phyloP scores from a whole-genome alignment of 805 yeast species.

The Ogataea siamensis region DNA sequence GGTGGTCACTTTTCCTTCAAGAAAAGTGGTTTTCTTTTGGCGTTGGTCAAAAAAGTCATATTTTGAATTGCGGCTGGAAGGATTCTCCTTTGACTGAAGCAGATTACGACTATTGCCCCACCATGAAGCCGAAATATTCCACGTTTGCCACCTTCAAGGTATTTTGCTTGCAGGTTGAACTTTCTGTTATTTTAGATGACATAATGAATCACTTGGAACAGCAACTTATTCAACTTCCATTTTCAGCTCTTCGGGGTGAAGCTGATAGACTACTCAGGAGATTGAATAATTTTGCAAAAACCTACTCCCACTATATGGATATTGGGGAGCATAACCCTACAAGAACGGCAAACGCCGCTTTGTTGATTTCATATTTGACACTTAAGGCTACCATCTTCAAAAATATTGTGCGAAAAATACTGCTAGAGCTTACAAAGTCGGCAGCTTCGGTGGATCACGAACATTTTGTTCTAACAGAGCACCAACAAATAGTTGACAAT shows the following conservation, averaged over 20 bases:
- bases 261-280: no score
- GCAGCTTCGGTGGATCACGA: neutral
- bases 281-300: no score
- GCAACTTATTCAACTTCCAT: no score
- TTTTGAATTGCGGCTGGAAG: conserved; percentile 16
- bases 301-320: no score
- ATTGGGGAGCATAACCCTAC: no score
- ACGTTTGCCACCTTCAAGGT: no score
- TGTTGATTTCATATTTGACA: neutral
- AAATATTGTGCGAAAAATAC: neutral
- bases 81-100: conserved; percentile 12
- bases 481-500: neutral
- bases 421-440: neutral
- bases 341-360: neutral
- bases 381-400: neutral
- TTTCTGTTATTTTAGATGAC: no score
- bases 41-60: conserved; percentile 17
- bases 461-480: neutral
- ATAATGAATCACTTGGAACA: no score
- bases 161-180: neutral
- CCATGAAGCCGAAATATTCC: no score
- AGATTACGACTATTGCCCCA: no score
- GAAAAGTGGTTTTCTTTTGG: conserved; percentile 20
- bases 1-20: conserved; percentile 21
- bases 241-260: no score